Evolutionary conservation across 306 rosid species (phyloP).

Genomic region (Dryas alaskensis): DNA sequence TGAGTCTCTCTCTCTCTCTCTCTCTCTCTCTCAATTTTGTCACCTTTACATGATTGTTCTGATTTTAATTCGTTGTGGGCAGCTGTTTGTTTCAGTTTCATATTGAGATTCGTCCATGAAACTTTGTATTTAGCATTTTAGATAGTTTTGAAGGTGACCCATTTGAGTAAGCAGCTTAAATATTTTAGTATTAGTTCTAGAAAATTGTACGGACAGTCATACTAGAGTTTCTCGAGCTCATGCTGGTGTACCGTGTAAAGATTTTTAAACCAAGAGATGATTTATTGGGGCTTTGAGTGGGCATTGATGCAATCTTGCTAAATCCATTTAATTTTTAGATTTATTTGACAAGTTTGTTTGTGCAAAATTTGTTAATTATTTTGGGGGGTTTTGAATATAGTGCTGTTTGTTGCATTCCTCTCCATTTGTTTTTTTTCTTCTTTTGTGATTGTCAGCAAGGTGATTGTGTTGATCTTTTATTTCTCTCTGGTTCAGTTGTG

Average conservation of each 20-base stretch:
- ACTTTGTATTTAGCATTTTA: background rate
- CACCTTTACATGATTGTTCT: background rate
- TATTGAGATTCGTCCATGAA: conserved; percentile 3
- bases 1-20: conserved; percentile 31
- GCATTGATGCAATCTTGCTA: background rate
- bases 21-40: background rate
- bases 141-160: background rate
- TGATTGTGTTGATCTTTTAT: background rate
- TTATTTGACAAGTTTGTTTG: background rate
- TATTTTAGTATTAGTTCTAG: background rate
- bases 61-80: background rate
- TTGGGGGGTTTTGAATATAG: background rate
- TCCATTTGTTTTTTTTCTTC: background rate
- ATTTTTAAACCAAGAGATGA: background rate
- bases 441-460: background rate
- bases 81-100: background rate
- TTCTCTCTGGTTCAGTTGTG: background rate
- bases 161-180: background rate
- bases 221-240: background rate
- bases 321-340: background rate
- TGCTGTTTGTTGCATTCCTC: too few species aligned
- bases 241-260: background rate
- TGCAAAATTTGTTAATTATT: background rate
- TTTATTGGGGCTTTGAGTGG: background rate
- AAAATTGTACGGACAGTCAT: background rate